Evolutionary conservation across 2,329 filamentous ascomycete species (phyloP).

Genomic region (Talaromyces sp.): DNA sequence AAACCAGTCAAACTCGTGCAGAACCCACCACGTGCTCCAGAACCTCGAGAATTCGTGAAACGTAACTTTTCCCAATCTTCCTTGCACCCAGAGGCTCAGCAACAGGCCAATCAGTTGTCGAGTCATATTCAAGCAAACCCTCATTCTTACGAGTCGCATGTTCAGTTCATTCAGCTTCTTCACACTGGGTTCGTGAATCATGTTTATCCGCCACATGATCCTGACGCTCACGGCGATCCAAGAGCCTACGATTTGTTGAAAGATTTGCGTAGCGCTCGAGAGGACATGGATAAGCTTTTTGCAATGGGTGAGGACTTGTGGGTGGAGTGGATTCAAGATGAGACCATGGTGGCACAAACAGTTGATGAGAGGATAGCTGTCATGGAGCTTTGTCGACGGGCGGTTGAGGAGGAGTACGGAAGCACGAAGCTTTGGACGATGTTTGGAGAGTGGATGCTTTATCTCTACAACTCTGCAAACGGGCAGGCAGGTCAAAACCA

Average conservation of each 20-base stretch:
- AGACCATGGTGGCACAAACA: constrained; percentile 54
- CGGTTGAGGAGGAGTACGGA: constrained; percentile 59
- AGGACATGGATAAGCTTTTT: constrained; percentile 60
- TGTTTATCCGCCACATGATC: constrained; percentile 44
- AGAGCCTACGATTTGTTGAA: constrained; percentile 45
- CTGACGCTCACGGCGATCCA: constrained; percentile 44
- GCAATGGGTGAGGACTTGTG: constrained; percentile 62
- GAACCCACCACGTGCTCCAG: constrained; percentile 44
- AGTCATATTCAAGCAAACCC: constrained; percentile 44
- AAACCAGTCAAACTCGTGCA: constrained; percentile 37
- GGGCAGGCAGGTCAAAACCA: constrained; percentile 35
- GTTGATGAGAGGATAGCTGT: constrained; percentile 57
- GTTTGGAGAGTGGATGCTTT: constrained; percentile 59
- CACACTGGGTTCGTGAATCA: constrained; percentile 48
- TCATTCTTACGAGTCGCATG: constrained; percentile 46
- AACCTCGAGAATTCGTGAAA: constrained; percentile 38
- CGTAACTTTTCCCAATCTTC: constrained; percentile 43
- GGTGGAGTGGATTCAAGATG: constrained; percentile 62
- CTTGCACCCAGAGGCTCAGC: constrained; percentile 39
- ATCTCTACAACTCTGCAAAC: constrained; percentile 53
- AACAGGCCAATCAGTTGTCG: constrained; percentile 40
- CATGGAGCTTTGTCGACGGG: constrained; percentile 58
- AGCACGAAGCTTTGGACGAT: constrained; percentile 61
- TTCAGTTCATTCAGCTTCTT: constrained; percentile 46
- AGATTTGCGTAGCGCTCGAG: constrained; percentile 48